Percentiles rank a stretch among this genome's conserved stretches.
These are phyloP conservation scores for Sporothrix pallida DNA, from an alignment of 2,329 filamentous ascomycete species.

Conservation along the genomic window DNA sequence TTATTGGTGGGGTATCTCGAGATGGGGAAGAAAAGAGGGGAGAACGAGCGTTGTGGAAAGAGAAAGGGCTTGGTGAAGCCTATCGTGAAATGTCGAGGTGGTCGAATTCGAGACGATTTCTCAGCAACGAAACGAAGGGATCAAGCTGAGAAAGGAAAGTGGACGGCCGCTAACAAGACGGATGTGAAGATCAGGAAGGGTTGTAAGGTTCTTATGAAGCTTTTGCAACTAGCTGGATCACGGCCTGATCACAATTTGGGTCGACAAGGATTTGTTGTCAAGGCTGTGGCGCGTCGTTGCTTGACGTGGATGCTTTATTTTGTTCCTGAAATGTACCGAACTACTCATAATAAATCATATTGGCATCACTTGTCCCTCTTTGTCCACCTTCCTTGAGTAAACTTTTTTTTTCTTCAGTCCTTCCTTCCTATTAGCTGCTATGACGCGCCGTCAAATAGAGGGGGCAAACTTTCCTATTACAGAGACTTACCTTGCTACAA, in stretches of 20 bases:
- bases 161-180: background rate
- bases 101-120: background rate
- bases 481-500: slow-evolving; percentile 13
- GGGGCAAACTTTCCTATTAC: slow-evolving; percentile 13
- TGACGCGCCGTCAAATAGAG: background rate
- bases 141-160: background rate
- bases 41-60: background rate
- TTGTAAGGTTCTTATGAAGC: background rate
- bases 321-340: background rate
- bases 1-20: background rate
- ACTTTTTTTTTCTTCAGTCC: slow-evolving; percentile 14
- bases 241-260: background rate
- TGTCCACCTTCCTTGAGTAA: slow-evolving; percentile 2
- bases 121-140: background rate
- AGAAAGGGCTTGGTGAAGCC: no score
- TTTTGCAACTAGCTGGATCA: background rate
- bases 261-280: background rate
- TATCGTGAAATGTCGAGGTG: background rate
- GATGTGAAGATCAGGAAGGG: background rate
- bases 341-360: slow-evolving; percentile 32
- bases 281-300: background rate
- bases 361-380: slow-evolving; percentile 27
- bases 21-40: background rate
- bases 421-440: background rate
- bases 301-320: background rate